Conservation (phyloP, 2,329 filamentous ascomycete genomes). For the Sporothrix euskadiensis region DNA sequence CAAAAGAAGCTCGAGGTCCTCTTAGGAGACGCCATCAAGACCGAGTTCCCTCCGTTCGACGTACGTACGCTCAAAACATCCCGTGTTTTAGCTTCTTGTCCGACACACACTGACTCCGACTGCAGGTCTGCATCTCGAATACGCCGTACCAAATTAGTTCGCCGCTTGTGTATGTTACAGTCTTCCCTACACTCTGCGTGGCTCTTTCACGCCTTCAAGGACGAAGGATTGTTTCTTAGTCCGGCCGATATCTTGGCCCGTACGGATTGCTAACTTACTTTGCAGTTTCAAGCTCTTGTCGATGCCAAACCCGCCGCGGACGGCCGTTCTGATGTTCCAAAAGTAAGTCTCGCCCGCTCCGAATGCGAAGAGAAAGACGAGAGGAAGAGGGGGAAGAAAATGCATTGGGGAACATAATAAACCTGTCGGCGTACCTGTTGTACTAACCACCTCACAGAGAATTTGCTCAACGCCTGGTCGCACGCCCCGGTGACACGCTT, state of each 20-base stretch:
- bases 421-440: too few species aligned
- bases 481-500: conserved; percentile 81
- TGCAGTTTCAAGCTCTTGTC: conserved; percentile 71
- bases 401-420: not conserved
- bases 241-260: not conserved
- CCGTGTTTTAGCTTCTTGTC: conserved; percentile 34
- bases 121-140: conserved; percentile 80
- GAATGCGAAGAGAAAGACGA: not conserved
- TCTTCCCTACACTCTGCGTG: too few species aligned
- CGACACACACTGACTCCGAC: conserved; percentile 39
- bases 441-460: conserved; percentile 55
- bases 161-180: conserved; percentile 62
- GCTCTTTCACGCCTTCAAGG: not conserved
- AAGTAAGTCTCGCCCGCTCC: conserved; percentile 28
- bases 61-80: conserved; percentile 41
- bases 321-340: conserved; percentile 76
- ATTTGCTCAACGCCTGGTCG: conserved; percentile 87
- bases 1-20: conserved; percentile 76
- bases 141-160: conserved; percentile 81
- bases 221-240: not conserved
- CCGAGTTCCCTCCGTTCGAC: conserved; percentile 61
- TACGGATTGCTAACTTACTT: not conserved
- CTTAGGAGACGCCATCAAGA: conserved; percentile 91
- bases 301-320: conserved; percentile 76
- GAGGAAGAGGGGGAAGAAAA: not conserved